A percentile compares a stretch with the other conserved stretches of the same genome.
Conservation (phyloP, 2,329 filamentous ascomycete genomes). For the Exophiala aquamarina region DNA sequence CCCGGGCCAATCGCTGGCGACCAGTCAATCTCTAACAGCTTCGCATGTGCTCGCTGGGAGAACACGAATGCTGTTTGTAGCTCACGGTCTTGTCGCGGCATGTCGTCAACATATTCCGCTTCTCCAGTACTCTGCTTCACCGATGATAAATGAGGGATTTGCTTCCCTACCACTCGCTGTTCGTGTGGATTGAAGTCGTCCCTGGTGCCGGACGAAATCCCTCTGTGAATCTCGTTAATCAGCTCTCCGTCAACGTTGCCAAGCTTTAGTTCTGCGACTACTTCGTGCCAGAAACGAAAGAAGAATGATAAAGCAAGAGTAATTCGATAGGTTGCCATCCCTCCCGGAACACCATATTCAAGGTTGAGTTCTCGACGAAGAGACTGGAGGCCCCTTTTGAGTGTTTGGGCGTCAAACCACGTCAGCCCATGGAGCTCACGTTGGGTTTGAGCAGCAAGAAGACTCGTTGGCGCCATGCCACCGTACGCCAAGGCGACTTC, state of each 20-base stretch:
- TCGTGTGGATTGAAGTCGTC: slow-evolving; percentile 78
- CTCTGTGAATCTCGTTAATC: slow-evolving; percentile 79
- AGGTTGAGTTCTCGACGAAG: slow-evolving; percentile 89
- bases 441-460: slow-evolving; percentile 76
- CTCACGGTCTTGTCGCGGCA: slow-evolving; percentile 82
- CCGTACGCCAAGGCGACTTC: slow-evolving; percentile 84
- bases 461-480: slow-evolving; percentile 89
- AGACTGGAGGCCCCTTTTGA: slow-evolving; percentile 86
- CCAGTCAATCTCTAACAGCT: slow-evolving; percentile 74
- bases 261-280: slow-evolving; percentile 56
- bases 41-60: slow-evolving; percentile 85
- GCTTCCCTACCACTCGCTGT: slow-evolving; percentile 78
- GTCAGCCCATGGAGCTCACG: slow-evolving; percentile 73
- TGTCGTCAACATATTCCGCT: slow-evolving; percentile 95
- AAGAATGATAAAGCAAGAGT: slow-evolving; percentile 91
- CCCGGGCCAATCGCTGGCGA: slow-evolving; percentile 76
- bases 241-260: slow-evolving; percentile 67
- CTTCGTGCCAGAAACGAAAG: slow-evolving; percentile 94
- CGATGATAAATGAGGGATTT: slow-evolving; percentile 83
- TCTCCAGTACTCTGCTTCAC: slow-evolving; percentile 92
- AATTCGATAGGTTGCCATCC: slow-evolving; percentile 95
- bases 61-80: slow-evolving; percentile 84
- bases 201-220: slow-evolving; percentile 75
- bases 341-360: slow-evolving; percentile 85
- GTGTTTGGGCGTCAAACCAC: slow-evolving; percentile 75